phyloP scores from a whole-genome alignment of 495 filamentous ascomycete genomes.

The Neurospora sp. region DNA sequence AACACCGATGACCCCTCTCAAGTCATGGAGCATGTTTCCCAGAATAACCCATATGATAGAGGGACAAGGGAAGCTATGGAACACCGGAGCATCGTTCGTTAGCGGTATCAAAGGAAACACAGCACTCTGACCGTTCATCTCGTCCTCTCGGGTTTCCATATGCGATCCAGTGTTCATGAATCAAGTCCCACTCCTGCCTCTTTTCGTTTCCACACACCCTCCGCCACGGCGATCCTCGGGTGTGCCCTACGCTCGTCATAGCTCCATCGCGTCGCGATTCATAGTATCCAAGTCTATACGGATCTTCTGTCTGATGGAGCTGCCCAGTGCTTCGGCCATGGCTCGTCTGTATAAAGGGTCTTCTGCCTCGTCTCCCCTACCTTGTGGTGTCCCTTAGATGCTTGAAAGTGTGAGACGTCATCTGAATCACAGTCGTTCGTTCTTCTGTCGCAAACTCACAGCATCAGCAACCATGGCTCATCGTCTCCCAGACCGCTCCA shows the following conservation, averaged over 20 bases:
- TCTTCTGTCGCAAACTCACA: neutral
- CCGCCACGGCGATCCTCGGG: neutral
- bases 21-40: neutral
- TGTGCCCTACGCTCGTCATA: neutral
- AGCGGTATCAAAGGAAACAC: neutral
- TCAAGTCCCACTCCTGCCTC: neutral
- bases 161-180: neutral
- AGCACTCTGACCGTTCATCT: neutral
- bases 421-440: neutral
- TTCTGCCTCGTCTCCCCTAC: neutral
- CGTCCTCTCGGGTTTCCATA: neutral
- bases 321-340: neutral
- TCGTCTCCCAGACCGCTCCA: neutral
- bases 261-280: neutral
- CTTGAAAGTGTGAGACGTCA: neutral
- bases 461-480: neutral
- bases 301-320: neutral
- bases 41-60: neutral
- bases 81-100: neutral
- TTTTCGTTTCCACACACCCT: neutral
- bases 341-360: neutral
- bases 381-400: neutral
- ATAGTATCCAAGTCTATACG: neutral
- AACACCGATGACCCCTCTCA: neutral
- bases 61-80: neutral